A percentile compares a stretch with the other conserved stretches of the same genome.
Evolutionary conservation across 2,329 filamentous ascomycete species (phyloP).

Genomic region (Cadophora sp.): DNA sequence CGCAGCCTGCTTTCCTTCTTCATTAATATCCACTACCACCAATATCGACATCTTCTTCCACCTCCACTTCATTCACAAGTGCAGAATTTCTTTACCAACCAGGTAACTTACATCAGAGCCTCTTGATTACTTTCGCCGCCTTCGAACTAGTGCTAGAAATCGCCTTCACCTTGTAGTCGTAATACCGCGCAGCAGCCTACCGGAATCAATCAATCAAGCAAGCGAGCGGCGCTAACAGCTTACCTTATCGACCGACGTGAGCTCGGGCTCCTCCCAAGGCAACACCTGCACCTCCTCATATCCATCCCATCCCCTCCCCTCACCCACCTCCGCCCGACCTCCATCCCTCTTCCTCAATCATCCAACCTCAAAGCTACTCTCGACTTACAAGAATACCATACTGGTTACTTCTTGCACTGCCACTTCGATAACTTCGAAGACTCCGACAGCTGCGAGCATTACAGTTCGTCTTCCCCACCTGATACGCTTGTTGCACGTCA

Average conservation of each 20-base stretch:
- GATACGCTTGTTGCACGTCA: slow-evolving; percentile 37
- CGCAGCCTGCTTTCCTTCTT: background rate
- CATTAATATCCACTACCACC: background rate
- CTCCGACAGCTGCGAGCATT: slow-evolving; percentile 18
- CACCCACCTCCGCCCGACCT: slow-evolving; percentile 25
- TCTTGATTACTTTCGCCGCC: background rate
- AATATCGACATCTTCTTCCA: background rate
- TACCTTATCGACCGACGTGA: slow-evolving; percentile 9
- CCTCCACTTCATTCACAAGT: background rate
- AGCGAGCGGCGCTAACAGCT: slow-evolving; percentile 3
- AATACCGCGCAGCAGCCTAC: background rate
- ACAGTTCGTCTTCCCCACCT: slow-evolving; percentile 31
- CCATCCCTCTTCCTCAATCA: slow-evolving; percentile 20
- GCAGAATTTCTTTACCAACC: no score
- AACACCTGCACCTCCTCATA: slow-evolving; percentile 28
- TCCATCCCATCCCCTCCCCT: slow-evolving; percentile 18
- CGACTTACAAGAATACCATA: slow-evolving; percentile 20
- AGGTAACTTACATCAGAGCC: background rate
- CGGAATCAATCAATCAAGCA: slow-evolving; percentile 13
- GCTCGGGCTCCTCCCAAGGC: background rate
- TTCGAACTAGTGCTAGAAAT: slow-evolving; percentile 5
- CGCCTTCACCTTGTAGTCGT: slow-evolving; percentile 6
- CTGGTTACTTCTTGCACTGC: slow-evolving; percentile 15
- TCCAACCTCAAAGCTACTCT: background rate
- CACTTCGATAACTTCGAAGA: slow-evolving; percentile 24